Percentiles rank a stretch among this genome's conserved stretches.
Conservation (phyloP, 208 protist genomes). For the Leishmania amazonensis region DNA sequence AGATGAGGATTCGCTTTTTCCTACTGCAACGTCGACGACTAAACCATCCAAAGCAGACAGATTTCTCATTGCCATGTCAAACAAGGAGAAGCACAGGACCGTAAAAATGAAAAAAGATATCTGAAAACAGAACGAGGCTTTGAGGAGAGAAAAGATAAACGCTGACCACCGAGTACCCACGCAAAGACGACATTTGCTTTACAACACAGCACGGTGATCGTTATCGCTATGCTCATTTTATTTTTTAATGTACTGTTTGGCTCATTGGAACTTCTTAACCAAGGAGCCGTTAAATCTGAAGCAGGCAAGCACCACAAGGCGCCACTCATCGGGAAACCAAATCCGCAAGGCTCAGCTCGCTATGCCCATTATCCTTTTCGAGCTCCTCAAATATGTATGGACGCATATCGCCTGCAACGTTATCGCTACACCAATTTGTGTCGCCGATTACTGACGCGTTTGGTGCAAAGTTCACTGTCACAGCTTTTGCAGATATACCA, state of each 20-base stretch:
- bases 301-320: conserved; percentile 25
- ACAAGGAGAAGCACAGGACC: neutral
- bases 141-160: conserved; percentile 9
- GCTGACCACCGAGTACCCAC: neutral
- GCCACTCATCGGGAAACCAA: conserved; percentile 27
- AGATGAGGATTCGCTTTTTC: too few relatives aligned
- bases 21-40: too few relatives aligned
- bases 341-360: conserved; percentile 29
- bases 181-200: neutral
- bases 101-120: neutral
- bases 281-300: conserved; percentile 33
- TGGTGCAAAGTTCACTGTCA: conserved; percentile 18
- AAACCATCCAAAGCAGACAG: too few relatives aligned
- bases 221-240: conserved; percentile 24
- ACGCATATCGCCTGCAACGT: conserved; percentile 33
- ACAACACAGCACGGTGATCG: conserved; percentile 9
- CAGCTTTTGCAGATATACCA: conserved; percentile 24
- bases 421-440: conserved; percentile 35
- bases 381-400: conserved; percentile 19
- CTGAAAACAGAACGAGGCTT: neutral
- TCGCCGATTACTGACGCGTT: conserved; percentile 22
- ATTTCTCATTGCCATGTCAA: too few relatives aligned
- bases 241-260: conserved; percentile 24
- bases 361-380: conserved; percentile 8
- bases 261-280: conserved; percentile 25